Evolutionary conservation across 768 basidiomycete genomes (phyloP).

Genomic region (Porpolomopsis calyptriformis): DNA sequence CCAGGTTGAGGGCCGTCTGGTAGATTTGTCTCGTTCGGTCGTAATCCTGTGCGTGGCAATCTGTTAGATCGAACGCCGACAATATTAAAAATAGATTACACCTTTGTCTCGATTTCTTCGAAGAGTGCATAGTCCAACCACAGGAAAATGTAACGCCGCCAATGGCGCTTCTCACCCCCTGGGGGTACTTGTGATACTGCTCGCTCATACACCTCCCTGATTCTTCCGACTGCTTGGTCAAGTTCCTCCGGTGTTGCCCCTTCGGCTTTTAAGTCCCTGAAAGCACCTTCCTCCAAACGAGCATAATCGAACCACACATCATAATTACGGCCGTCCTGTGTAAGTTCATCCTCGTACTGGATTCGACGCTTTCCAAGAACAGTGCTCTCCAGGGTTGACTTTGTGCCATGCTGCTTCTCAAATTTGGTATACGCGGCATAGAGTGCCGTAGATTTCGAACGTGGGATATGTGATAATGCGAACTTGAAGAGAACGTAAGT

Average conservation of each 20-base stretch:
- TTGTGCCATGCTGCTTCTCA: constrained; percentile 94
- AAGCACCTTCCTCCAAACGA: constrained; percentile 83
- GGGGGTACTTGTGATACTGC: constrained; percentile 95
- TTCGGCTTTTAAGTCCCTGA: constrained; percentile 62
- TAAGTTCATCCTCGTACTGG: constrained; percentile 93
- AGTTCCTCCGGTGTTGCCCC: constrained; percentile 64
- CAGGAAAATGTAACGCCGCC: constrained; percentile 82
- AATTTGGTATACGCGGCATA: constrained; percentile 95
- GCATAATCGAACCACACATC: constrained; percentile 98
- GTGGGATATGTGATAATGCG: constrained; percentile 84
- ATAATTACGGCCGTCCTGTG: constrained; percentile 88
- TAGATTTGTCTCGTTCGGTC: constrained; percentile 83
- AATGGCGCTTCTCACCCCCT: constrained; percentile 84
- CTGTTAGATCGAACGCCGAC: constrained; percentile 2
- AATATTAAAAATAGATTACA: constrained; percentile 19
- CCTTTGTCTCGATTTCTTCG: constrained; percentile 93
- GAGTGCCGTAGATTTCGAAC: constrained; percentile 79
- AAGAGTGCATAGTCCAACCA: constrained; percentile 96
- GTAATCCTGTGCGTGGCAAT: constrained; percentile 49
- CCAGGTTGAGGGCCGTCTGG: constrained; percentile 76
- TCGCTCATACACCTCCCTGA: constrained; percentile 91
- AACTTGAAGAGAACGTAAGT: constrained; percentile 42
- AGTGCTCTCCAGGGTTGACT: constrained; percentile 80
- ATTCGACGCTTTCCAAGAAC: constrained; percentile 97
- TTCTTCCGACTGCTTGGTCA: constrained; percentile 48